Conservation (phyloP, 1,284 basidiomycete species). For the Trichosporon coremiiforme region DNA sequence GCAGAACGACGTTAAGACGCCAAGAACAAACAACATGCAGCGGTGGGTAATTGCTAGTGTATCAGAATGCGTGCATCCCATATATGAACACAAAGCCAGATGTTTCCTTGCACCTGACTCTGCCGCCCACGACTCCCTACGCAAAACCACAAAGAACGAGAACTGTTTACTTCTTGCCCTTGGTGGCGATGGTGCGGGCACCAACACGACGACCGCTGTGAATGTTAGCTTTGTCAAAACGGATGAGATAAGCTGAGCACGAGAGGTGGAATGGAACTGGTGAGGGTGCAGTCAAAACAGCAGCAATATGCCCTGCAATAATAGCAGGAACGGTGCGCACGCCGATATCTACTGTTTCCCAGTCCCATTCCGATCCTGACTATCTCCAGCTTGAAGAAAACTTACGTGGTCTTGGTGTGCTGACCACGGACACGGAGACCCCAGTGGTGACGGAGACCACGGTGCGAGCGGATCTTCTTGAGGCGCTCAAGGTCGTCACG, state of each 20-base stretch:
- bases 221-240: constrained; percentile 20
- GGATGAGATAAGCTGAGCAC: too few relatives aligned
- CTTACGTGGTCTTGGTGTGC: constrained; percentile 93
- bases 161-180: constrained; percentile 39
- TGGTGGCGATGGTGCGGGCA: constrained; percentile 35
- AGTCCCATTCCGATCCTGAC: not conserved
- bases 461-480: constrained; percentile 99
- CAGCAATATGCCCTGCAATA: too few relatives aligned
- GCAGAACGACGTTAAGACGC: too few relatives aligned
- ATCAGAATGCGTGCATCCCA: constrained; percentile 31
- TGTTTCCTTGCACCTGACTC: constrained; percentile 14
- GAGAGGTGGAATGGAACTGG: too few relatives aligned
- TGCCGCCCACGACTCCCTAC: constrained; percentile 20
- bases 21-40: not conserved
- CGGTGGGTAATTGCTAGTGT: not conserved
- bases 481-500: constrained; percentile 98
- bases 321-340: too few relatives aligned
- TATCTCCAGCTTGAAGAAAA: constrained; percentile 20
- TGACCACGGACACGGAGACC: constrained; percentile 93
- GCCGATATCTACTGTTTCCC: too few relatives aligned
- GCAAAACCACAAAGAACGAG: constrained; percentile 16
- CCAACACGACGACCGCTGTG: constrained; percentile 35
- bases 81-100: constrained; percentile 24
- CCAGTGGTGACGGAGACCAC: constrained; percentile 98
- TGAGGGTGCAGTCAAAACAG: too few relatives aligned